These are phyloP conservation scores for Penicillium cosmopolitanum DNA, from an alignment of 495 filamentous ascomycete species.

Conservation along the genomic window DNA sequence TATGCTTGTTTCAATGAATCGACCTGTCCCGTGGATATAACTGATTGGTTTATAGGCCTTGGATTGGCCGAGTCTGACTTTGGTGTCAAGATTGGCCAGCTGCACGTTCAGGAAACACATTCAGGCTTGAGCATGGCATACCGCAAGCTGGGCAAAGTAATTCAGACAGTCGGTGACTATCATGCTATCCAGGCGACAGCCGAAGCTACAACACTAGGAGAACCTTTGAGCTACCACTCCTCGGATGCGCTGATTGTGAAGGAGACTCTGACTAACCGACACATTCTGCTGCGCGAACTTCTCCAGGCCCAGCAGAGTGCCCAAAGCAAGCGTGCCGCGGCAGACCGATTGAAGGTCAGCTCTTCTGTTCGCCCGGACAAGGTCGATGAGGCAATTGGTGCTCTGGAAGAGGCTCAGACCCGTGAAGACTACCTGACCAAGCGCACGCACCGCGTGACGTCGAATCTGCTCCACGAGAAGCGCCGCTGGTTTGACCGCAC, in stretches of 20 bases:
- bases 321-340: constrained; percentile 76
- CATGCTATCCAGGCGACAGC: constrained; percentile 98
- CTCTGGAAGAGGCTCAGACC: constrained; percentile 81
- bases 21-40: background rate
- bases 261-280: constrained; percentile 96
- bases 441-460: constrained; percentile 84
- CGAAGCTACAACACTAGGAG: constrained; percentile 92
- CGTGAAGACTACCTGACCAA: constrained; percentile 77
- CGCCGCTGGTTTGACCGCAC: constrained; percentile 91
- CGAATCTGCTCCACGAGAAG: constrained; percentile 86
- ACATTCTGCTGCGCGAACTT: constrained; percentile 95
- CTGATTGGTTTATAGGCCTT: constrained; percentile 62
- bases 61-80: constrained; percentile 93
- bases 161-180: constrained; percentile 91
- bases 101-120: constrained; percentile 89
- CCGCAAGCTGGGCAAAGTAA: constrained; percentile 89
- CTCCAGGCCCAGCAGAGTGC: constrained; percentile 83
- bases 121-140: constrained; percentile 85
- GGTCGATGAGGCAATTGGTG: constrained; percentile 91
- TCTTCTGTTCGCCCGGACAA: constrained; percentile 87
- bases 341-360: constrained; percentile 83
- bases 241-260: constrained; percentile 98
- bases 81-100: constrained; percentile 80
- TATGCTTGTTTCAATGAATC: constrained; percentile 47
- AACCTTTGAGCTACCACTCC: constrained; percentile 94